Evolutionary conservation across 208 protist species (phyloP), one percentile per base, ranked within the genome.

Genomic region (Trypanosoma caninum): DNA sequence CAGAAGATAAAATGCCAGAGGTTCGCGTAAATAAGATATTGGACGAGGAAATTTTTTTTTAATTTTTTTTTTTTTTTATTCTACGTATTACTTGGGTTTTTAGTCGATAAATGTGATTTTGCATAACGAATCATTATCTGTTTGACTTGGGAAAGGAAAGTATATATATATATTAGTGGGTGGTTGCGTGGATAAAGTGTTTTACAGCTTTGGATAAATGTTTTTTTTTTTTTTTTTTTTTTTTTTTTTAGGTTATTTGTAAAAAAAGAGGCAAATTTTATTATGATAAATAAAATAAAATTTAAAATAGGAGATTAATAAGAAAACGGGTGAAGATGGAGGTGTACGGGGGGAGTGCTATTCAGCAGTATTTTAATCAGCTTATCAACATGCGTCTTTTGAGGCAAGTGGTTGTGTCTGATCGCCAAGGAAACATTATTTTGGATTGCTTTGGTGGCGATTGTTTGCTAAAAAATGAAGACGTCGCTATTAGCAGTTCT

Each of bases 361-460:
- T 95, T 46, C 82, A 91, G 82, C 82, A 92, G 70, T 95, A 84
- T 71, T 89, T 93, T 67, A 89, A 90, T 52, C 80, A 91, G 54
- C 86, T 95, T 48, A 88, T 91, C 9, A 63, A 84, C 55, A 84
- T 93, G 84, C 48, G 71, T 1, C 77, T 93, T 7, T 59, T 93
- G 11, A 77, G 86, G 1, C 84, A 93, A 69, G 69, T 93, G 3
- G 68, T 91, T 22, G 72, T 95, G 1, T 90, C 89, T 6, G 86
- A 95, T 69, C 71, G 74, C 50, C 74, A 91, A 55, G 89, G 86
- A 20, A 79, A 81, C 59, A 92, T 78, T 37, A 78, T 93, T 46
- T 63, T 95, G n/a, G 72, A 71, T 2, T 94, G 84, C 62, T 87
- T 88, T 61, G 78, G 78, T 5, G 47, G 45, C 23, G 53, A 67